phyloP scores from a whole-genome alignment of 2,329 filamentous ascomycete genomes.

The Diaporthe citriasiana region DNA sequence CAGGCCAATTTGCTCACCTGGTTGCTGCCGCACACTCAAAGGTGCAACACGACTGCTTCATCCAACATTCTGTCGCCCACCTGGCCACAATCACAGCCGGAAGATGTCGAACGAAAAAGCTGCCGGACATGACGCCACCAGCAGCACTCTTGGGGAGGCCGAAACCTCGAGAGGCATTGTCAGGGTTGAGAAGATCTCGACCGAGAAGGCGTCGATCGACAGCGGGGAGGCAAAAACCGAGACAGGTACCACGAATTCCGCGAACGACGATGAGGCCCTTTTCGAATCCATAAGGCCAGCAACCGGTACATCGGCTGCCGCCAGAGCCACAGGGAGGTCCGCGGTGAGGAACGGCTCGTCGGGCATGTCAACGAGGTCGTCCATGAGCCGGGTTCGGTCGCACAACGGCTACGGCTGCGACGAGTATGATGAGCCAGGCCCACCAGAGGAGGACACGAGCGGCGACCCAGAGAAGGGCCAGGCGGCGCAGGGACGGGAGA shows the following conservation, averaged over 20 bases:
- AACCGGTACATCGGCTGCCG: slow-evolving; percentile 16
- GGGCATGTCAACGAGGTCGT: slow-evolving; percentile 42
- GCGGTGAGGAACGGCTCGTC: slow-evolving; percentile 35
- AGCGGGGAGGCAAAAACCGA: slow-evolving; percentile 30
- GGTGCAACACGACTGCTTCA: neutral
- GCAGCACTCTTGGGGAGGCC: slow-evolving; percentile 1
- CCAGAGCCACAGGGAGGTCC: slow-evolving; percentile 32
- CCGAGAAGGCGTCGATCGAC: slow-evolving; percentile 32
- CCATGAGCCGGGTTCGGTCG: slow-evolving; percentile 53
- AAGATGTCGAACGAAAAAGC: slow-evolving; percentile 42
- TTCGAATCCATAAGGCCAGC: slow-evolving; percentile 48
- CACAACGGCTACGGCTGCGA: slow-evolving; percentile 62
- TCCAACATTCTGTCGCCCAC: neutral
- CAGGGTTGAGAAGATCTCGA: slow-evolving; percentile 42
- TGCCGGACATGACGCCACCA: neutral
- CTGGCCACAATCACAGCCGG: neutral
- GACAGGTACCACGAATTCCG: slow-evolving; percentile 29
- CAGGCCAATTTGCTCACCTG: neutral
- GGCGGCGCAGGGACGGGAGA: slow-evolving; percentile 46
- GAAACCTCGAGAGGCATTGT: slow-evolving; percentile 8
- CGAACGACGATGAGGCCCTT: slow-evolving; percentile 33
- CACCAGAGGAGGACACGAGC: slow-evolving; percentile 35
- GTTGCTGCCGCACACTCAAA: neutral
- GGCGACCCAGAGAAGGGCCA: slow-evolving; percentile 15
- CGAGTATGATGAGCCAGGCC: slow-evolving; percentile 47